These are phyloP conservation scores for Beauveria sp. DNA, from an alignment of 2,329 filamentous ascomycete species.

Conservation along the genomic window DNA sequence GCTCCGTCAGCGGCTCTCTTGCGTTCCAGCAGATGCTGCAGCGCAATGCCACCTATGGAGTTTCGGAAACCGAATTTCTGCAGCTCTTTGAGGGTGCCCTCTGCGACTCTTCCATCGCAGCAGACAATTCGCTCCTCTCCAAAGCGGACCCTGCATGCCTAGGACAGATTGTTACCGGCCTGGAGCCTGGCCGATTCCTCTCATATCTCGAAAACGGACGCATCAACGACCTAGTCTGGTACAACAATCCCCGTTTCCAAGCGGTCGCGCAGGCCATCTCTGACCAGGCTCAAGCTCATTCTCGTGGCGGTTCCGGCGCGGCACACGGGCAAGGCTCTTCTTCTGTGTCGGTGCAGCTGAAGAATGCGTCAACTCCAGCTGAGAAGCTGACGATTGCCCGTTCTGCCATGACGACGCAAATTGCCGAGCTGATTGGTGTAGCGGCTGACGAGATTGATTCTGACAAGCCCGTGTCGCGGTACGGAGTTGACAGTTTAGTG, in stretches of 20 bases:
- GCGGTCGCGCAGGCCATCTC: background rate
- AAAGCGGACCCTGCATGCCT: background rate
- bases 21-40: background rate
- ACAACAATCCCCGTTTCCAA: background rate
- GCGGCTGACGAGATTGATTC: background rate
- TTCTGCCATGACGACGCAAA: background rate
- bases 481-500: constrained; percentile 5
- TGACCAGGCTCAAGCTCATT: background rate
- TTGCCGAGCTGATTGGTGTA: background rate
- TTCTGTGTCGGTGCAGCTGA: background rate
- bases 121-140: background rate
- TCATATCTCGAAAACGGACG: background rate
- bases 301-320: background rate
- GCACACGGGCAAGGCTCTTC: background rate
- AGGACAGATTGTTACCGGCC: background rate
- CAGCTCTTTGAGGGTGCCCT: background rate
- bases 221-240: background rate
- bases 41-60: background rate
- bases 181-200: background rate
- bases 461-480: background rate
- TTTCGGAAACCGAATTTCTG: background rate
- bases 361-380: background rate
- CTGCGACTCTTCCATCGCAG: background rate
- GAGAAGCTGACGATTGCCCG: background rate
- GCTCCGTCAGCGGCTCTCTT: background rate